Conservation (phyloP, 306 rosid species). For the Begonia loranthoides region DNA sequence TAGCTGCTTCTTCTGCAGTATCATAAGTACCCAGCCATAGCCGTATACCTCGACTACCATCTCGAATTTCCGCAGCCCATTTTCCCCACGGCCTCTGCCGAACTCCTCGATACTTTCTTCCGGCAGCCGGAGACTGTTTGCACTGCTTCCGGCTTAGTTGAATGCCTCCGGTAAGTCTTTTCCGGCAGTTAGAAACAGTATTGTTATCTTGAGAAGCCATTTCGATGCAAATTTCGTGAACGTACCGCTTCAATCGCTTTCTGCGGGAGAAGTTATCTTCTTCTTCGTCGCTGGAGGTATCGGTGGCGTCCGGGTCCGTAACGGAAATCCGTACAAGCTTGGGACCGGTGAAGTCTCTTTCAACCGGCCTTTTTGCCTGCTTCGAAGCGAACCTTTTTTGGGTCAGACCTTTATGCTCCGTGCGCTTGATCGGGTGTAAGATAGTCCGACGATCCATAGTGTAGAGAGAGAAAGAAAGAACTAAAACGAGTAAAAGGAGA, state of each 20-base stretch:
- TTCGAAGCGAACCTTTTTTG: slow-evolving; percentile 14
- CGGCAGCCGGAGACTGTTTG: slow-evolving; percentile 6
- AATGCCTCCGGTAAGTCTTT: slow-evolving; percentile 12
- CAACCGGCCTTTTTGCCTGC: slow-evolving; percentile 2
- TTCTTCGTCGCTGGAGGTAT: slow-evolving; percentile 47
- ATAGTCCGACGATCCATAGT: slow-evolving; percentile 2
- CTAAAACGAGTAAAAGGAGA: no score
- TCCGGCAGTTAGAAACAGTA: slow-evolving; percentile 2
- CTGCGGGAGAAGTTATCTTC: slow-evolving; percentile 10
- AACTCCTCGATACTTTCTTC: slow-evolving; percentile 44
- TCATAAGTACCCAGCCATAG: slow-evolving; percentile 56
- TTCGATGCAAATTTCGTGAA: slow-evolving; percentile 40
- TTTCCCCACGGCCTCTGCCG: slow-evolving; percentile 65
- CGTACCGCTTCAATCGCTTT: slow-evolving; percentile 49
- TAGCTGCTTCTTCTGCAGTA: slow-evolving; percentile 64
- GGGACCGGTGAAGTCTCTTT: not conserved
- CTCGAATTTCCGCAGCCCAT: slow-evolving; percentile 80
- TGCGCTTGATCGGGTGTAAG: slow-evolving; percentile 33
- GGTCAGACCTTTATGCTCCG: slow-evolving; percentile 25
- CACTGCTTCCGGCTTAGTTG: slow-evolving; percentile 6
- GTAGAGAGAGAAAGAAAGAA: no score
- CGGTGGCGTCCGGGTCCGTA: slow-evolving; percentile 62
- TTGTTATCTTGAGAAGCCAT: not conserved
- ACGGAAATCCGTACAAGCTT: slow-evolving; percentile 33
- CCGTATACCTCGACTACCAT: slow-evolving; percentile 28